These are phyloP conservation scores for Coniferiporia sulphurascens DNA, from an alignment of 1,284 basidiomycete genomes.

Conservation along the genomic window DNA sequence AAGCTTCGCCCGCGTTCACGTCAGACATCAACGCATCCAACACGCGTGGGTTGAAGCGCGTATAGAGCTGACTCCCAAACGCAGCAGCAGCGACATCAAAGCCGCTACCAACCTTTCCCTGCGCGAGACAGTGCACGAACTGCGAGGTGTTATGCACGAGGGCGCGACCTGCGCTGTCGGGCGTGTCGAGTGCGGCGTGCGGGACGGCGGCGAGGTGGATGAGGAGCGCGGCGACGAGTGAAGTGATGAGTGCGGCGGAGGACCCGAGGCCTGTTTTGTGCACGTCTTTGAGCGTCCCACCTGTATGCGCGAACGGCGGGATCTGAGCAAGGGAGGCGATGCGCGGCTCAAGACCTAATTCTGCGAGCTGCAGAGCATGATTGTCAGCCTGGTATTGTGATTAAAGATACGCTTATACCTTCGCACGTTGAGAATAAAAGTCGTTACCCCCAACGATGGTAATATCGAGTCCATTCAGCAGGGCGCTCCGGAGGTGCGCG, in stretches of 20 bases:
- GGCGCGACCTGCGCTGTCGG: slow-evolving; percentile 42
- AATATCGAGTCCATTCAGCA: slow-evolving; percentile 62
- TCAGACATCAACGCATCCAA: slow-evolving; percentile 65
- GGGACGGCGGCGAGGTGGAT: slow-evolving; percentile 70
- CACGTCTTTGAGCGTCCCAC: slow-evolving; percentile 68
- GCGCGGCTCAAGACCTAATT: slow-evolving; percentile 54
- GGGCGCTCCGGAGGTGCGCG: slow-evolving; percentile 38
- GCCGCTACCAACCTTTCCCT: slow-evolving; percentile 96
- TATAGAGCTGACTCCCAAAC: slow-evolving; percentile 93
- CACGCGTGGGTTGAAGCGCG: slow-evolving; percentile 78
- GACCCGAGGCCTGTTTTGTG: slow-evolving; percentile 99
- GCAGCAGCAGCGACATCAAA: slow-evolving; percentile 96
- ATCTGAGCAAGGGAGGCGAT: slow-evolving; percentile 59
- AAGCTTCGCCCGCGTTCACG: slow-evolving; percentile 23
- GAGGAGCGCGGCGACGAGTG: slow-evolving; percentile 83
- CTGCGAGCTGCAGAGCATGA: slow-evolving; percentile 46
- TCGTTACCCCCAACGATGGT: slow-evolving; percentile 92
- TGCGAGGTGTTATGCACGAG: slow-evolving; percentile 94
- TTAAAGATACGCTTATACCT: slow-evolving; percentile 44
- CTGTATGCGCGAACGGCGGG: slow-evolving; percentile 71
- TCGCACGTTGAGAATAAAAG: slow-evolving; percentile 91
- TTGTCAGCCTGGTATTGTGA: not conserved
- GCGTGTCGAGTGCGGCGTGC: slow-evolving; percentile 39
- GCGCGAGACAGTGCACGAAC: slow-evolving; percentile 92
- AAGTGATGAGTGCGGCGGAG: slow-evolving; percentile 95